Evolutionary conservation across 371 early-diverging fungal genomes (phyloP).

Genomic region (Mucor saturninus): DNA sequence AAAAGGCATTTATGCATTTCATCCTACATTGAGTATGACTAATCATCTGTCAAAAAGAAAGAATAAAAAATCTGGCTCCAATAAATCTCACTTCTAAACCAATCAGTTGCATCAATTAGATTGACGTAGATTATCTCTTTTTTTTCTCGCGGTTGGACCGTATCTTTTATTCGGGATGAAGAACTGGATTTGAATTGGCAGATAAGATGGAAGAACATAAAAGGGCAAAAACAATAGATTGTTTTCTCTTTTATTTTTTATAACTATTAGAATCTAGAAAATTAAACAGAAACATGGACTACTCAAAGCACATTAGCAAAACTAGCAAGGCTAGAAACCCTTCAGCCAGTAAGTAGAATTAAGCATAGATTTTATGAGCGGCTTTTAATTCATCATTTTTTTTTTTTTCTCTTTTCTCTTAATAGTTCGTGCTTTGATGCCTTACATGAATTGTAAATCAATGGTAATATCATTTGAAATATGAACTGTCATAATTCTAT

Average conservation of each 20-base stretch:
- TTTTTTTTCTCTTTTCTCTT: neutral
- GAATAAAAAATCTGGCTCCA: too few relatives aligned
- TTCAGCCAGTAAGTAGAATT: conserved; percentile 18
- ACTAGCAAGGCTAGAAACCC: conserved; percentile 26
- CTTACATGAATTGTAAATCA: conserved; percentile 36
- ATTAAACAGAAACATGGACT: conserved; percentile 14
- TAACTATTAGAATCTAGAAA: neutral
- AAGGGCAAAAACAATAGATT: neutral
- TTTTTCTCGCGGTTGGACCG: neutral
- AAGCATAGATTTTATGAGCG: neutral
- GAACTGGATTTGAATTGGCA: neutral
- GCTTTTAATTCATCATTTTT: neutral
- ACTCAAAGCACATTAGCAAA: conserved; percentile 15
- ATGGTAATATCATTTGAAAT: conserved; percentile 38
- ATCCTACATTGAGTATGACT: neutral
- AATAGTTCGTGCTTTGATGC: conserved; percentile 23
- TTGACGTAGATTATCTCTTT: neutral
- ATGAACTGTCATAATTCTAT: neutral
- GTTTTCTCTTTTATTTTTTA: neutral
- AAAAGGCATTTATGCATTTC: neutral
- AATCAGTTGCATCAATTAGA: neutral
- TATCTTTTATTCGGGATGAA: neutral
- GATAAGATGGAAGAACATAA: neutral
- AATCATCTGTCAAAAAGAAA: conserved; percentile 1
- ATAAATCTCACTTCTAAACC: neutral